A percentile compares a stretch with the other conserved stretches of the same genome.
These are phyloP conservation scores for Ophiostoma quercus DNA, from an alignment of 2,329 filamentous ascomycete species.

Conservation along the genomic window DNA sequence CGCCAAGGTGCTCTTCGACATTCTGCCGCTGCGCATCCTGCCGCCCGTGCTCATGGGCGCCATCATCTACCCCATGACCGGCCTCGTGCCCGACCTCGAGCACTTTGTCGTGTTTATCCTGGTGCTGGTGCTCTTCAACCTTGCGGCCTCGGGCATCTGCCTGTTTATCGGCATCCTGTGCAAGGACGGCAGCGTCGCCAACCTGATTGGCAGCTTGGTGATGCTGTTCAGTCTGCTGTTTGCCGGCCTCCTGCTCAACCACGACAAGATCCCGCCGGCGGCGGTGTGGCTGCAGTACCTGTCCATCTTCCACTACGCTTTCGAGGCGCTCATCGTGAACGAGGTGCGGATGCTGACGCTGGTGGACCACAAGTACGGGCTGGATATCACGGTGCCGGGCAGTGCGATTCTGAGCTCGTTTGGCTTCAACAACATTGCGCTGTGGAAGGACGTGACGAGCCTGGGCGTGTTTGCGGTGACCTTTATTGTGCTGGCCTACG, in stretches of 20 bases:
- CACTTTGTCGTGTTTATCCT: conserved; percentile 91
- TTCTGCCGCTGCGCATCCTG: conserved; percentile 87
- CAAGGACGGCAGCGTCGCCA: conserved; percentile 85
- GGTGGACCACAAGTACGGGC: conserved; percentile 88
- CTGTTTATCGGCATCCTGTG: conserved; percentile 95
- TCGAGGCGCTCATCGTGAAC: conserved; percentile 94
- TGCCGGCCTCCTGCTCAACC: conserved; percentile 88
- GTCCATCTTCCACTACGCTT: conserved; percentile 97
- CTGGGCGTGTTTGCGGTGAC: conserved; percentile 73
- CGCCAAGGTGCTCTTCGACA: conserved; percentile 96
- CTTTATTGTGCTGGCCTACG: conserved; percentile 84
- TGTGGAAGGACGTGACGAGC: conserved; percentile 80
- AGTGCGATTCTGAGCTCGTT: conserved; percentile 92
- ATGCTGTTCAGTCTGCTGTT: conserved; percentile 98
- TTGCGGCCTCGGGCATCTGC: conserved; percentile 88
- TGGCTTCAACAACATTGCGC: conserved; percentile 80
- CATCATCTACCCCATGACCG: conserved; percentile 97
- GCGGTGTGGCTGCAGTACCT: conserved; percentile 87
- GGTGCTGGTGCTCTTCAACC: conserved; percentile 89
- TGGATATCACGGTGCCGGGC: conserved; percentile 93
- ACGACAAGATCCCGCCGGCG: conserved; percentile 80
- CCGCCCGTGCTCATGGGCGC: conserved; percentile 92
- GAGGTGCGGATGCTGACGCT: conserved; percentile 87
- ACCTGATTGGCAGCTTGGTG: conserved; percentile 85
- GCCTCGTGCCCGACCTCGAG: conserved; percentile 70